phyloP scores from a whole-genome alignment of 169 alveolate species.

The Plasmodium falciparum region DNA sequence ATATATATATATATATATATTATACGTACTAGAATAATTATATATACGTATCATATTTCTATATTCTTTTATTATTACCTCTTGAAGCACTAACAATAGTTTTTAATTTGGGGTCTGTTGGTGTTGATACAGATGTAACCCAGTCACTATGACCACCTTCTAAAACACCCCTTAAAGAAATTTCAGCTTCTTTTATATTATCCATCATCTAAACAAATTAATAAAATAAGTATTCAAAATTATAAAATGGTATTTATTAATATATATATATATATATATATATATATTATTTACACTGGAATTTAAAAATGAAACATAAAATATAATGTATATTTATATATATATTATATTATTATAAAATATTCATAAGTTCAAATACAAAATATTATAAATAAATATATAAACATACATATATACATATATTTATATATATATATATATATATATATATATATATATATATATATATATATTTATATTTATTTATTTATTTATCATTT shows the following conservation, averaged over 20 bases:
- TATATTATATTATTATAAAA: no score
- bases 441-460: no score
- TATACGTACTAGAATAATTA: not conserved
- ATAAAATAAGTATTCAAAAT: not conserved
- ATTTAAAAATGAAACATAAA: not conserved
- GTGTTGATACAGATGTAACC: slow-evolving; percentile 96
- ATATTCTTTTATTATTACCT: slow-evolving; percentile 80
- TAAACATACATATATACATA: no score
- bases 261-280: slow-evolving; percentile 3
- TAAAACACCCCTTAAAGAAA: slow-evolving; percentile 89
- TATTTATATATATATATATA: no score
- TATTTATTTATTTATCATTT: no score
- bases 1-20: not conserved
- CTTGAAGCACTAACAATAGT: slow-evolving; percentile 94
- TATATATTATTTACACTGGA: not conserved
- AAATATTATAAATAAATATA: no score
- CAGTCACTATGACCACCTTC: slow-evolving; percentile 95
- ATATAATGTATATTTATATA: no score
- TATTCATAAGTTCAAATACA: no score
- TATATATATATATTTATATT: no score
- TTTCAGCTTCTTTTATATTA: slow-evolving; percentile 78
- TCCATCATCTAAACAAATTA: slow-evolving; percentile 46
- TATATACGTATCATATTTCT: not conserved
- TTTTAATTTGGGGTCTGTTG: slow-evolving; percentile 90
- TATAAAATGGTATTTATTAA: not conserved